Evolutionary conservation across 768 basidiomycete genomes (phyloP), one percentile per base, ranked within the genome.

Genomic region (Ephemerocybe angulata): DNA sequence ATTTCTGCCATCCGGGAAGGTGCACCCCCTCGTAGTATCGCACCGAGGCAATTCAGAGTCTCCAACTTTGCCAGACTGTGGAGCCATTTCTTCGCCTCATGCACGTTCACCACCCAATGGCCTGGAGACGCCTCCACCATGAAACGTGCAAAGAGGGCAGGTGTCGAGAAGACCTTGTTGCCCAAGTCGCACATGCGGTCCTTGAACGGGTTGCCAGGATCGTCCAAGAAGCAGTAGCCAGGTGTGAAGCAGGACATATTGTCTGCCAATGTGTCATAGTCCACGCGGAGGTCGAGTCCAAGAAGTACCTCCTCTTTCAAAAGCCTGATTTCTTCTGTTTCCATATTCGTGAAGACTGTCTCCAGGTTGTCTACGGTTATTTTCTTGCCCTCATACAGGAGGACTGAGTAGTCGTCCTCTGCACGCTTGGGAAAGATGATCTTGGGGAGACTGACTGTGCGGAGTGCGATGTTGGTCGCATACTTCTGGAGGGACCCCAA

Each of bases 1-100:
- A 53, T 19, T 30, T 53, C 52, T 4, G 40, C 33, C 27, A 53
- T 29, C 4, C 52, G 22, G 3, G 29, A 19, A 3, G 52, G 41
- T 6, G 52, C 40, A 11, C 52, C 52, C 43, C 52, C 44, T 29
- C n/a, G 43, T 28, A 53, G 28, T 30, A 43, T 41, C 3, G 37
- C 19, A 2, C 6, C n/a, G 6, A 53, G 25, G 15, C n/a, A 3
- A 7, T 22, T 6, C 4, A 19, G 30, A 4, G 15, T 10, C 25
- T 53, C 52, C 15, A 43, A 4, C 2, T 30, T n/a, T 2, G 40
- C 52, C 19, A 53, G 29, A 2, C 13, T 4, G n/a, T 33, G 2
- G 13, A 53, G 17, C 52, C 52, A 53, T 5, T 43, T 33, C 6
- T 4, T 5, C 2, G 41, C 41, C 19, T 5, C 28, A 5, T 19